Percentiles rank a stretch among this genome's conserved stretches.
Evolutionary conservation across 163 green algal species (phyloP).

Genomic region (Chlorella variabilis): DNA sequence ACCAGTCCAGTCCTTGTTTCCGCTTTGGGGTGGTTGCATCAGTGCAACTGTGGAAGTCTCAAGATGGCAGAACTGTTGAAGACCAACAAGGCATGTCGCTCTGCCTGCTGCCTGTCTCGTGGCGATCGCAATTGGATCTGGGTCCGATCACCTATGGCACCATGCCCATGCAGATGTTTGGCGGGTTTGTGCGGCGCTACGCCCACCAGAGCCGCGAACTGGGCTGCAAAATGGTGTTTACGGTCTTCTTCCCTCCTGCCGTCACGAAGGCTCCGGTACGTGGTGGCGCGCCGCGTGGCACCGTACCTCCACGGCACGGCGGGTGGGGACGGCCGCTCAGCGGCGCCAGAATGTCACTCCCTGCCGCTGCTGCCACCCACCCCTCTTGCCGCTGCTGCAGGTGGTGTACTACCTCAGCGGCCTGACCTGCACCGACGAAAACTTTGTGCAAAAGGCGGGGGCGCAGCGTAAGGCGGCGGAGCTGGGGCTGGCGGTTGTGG

Average conservation of each 20-base stretch:
- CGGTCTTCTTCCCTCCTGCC: conserved; percentile 39
- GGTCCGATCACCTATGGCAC: neutral
- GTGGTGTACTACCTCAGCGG: conserved; percentile 94
- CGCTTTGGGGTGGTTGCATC: too few relatives aligned
- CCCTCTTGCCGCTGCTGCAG: conserved; percentile 48
- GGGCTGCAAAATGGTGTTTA: conserved; percentile 55
- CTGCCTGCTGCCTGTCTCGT: too few relatives aligned
- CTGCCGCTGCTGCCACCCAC: conserved; percentile 25
- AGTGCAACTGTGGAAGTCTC: too few relatives aligned
- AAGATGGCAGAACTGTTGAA: neutral
- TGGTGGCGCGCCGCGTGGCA: neutral
- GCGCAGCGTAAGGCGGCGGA: conserved; percentile 74
- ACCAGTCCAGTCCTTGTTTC: too few relatives aligned
- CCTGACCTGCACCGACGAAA: conserved; percentile 98
- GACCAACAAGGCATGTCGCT: conserved; percentile 5
- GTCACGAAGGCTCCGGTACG: neutral
- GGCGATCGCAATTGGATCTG: too few relatives aligned
- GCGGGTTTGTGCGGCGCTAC: conserved; percentile 81
- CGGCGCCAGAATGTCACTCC: too few relatives aligned
- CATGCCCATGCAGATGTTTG: conserved; percentile 64
- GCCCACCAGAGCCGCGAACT: conserved; percentile 72
- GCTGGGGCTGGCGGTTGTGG: conserved; percentile 82
- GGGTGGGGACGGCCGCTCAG: too few relatives aligned
- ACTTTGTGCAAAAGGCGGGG: conserved; percentile 92
- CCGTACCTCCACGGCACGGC: too few relatives aligned